Evolutionary conservation across 202 grass and related monocot species (phyloP), one percentile per base, ranked within the genome.

Genomic region (Musa balbisiana): DNA sequence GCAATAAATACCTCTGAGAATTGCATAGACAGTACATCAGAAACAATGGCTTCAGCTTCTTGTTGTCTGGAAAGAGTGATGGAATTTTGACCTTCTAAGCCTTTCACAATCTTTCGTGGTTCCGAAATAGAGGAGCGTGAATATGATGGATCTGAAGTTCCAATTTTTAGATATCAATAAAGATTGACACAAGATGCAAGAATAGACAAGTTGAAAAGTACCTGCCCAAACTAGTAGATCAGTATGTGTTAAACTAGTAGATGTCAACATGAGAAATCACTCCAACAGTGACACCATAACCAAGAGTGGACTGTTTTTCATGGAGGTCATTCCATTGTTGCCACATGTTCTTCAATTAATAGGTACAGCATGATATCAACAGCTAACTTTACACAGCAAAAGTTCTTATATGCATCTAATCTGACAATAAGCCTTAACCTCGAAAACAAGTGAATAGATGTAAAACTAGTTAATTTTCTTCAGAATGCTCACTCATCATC

Each of bases 31-130:
- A 97, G 77, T 59, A 97, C 82, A 78, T 89, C 33, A 69, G 88
- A 91, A n/a, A 97, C 88, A 62, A 97, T 87, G 62, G 76, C 64
- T 86, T 97, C 88, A 73, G 83, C 88, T 74, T 79, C 87, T 76
- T 85, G 88, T 82, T 97, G 90, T 13, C 77, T 74, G 59, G 88
- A 82, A 76, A 89, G 71, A 65, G 10, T 33, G 17, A 89, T 89
- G 58, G 86, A 79, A 53, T 89, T 91, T 49, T 26, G 64, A 72
- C 74, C 72, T 71, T 81, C 68, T n/a, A 11, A 29, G 27, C 74
- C 78, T 53, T 75, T 80, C 11, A 22, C 72, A 71, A 67, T 84
- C 50, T 49, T 87, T 69, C 73, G 78, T 63, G 53, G 62, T 23
- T 83, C 27, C 76, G 72, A 65, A 65, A 33, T 71, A 15, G 76